Percentiles rank a stretch among this genome's conserved stretches.
phyloP scores from a whole-genome alignment of 495 filamentous ascomycete genomes.

The Daldinia childiae region DNA sequence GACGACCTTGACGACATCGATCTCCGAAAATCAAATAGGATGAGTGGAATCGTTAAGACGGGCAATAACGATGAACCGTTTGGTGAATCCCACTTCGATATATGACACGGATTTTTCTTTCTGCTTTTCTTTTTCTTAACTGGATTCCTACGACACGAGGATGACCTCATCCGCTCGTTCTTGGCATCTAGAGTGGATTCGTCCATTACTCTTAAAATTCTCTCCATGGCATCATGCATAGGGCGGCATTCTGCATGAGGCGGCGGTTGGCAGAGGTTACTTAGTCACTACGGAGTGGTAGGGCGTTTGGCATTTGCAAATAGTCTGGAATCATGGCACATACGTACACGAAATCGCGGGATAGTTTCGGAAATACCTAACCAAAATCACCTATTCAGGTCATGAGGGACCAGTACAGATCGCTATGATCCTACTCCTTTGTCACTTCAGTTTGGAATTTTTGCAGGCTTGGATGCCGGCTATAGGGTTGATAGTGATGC shows the following conservation, averaged over 20 bases:
- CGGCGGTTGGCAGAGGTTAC: slow-evolving; percentile 40
- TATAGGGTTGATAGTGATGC: slow-evolving; percentile 13
- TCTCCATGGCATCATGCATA: slow-evolving; percentile 48
- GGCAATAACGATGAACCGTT: slow-evolving; percentile 75
- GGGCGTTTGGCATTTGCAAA: slow-evolving; percentile 48
- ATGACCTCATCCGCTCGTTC: slow-evolving; percentile 22
- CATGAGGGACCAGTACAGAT: slow-evolving; percentile 29
- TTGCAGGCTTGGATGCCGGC: slow-evolving; percentile 22
- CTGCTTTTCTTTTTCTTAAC: slow-evolving; percentile 4
- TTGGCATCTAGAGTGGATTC: slow-evolving; percentile 33
- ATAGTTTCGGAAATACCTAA: slow-evolving; percentile 33
- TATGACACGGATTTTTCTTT: slow-evolving; percentile 38
- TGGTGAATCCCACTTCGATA: slow-evolving; percentile 77
- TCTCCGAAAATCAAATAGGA: slow-evolving; percentile 63
- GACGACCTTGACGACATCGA: slow-evolving; percentile 57
- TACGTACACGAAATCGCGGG: slow-evolving; percentile 42
- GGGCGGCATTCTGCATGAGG: slow-evolving; percentile 49
- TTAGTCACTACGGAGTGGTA: slow-evolving; percentile 40
- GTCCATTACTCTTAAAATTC: slow-evolving; percentile 36
- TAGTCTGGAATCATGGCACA: slow-evolving; percentile 47
- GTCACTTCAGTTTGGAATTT: slow-evolving; percentile 35
- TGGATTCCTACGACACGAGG: slow-evolving; percentile 25
- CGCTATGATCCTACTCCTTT: slow-evolving; percentile 23
- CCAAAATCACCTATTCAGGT: slow-evolving; percentile 26
- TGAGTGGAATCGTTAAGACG: slow-evolving; percentile 78